These are phyloP conservation scores for Lipomyces mesembrius DNA, from an alignment of 805 yeast genomes.

Conservation along the genomic window DNA sequence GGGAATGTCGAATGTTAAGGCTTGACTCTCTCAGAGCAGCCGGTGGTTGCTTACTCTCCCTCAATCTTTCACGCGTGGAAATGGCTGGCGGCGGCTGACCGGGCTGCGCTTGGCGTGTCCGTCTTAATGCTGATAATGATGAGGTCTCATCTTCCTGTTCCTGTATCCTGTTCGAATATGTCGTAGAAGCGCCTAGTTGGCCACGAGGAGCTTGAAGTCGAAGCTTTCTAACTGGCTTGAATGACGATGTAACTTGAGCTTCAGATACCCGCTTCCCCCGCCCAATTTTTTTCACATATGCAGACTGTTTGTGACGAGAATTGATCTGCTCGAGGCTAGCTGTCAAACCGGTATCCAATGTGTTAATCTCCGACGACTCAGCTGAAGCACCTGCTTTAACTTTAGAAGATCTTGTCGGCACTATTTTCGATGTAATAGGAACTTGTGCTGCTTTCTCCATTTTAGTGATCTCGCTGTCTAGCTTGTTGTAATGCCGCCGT, in stretches of 20 bases:
- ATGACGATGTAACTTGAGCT: neutral
- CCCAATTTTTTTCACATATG: neutral
- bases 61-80: neutral
- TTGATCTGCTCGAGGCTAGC: neutral
- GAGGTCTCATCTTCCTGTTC: neutral
- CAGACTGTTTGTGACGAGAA: neutral
- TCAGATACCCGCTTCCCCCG: neutral
- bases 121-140: neutral
- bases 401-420: neutral
- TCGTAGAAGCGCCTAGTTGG: neutral
- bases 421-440: conserved; percentile 2
- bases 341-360: neutral
- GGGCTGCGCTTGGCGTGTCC: neutral
- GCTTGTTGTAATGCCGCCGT: conserved; percentile 13
- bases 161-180: neutral
- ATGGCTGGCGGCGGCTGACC: neutral
- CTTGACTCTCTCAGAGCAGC: neutral
- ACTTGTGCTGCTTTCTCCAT: conserved; percentile 16
- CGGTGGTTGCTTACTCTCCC: neutral
- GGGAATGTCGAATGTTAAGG: neutral
- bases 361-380: neutral
- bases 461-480: conserved; percentile 16
- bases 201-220: neutral
- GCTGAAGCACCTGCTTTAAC: neutral
- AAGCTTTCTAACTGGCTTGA: neutral